Percentiles rank a stretch among this genome's conserved stretches.
Evolutionary conservation across 2,329 filamentous ascomycete genomes (phyloP).

Genomic region (Epichloe bromicola): DNA sequence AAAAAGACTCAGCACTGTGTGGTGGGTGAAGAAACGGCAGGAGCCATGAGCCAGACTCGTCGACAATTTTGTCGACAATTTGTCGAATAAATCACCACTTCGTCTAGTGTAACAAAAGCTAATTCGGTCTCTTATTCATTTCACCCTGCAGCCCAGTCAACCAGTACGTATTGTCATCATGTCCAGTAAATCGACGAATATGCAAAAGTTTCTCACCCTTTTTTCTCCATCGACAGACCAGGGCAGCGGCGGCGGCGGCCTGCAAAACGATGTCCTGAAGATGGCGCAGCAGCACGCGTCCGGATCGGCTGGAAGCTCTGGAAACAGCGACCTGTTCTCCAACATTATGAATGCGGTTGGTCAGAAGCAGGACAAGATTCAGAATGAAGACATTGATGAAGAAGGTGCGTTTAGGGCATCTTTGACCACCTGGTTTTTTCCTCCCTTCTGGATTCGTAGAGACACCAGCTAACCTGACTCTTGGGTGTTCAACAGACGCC

Average conservation of each 20-base stretch:
- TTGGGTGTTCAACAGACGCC: conserved; percentile 34
- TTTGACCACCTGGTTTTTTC: not conserved
- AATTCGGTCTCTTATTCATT: not conserved
- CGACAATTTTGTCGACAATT: not conserved
- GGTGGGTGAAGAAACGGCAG: not conserved
- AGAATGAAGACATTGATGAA: conserved; percentile 36
- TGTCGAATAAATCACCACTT: too few relatives aligned
- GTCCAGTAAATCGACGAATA: too few relatives aligned
- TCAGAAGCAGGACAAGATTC: conserved; percentile 35
- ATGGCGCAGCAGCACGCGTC: conserved; percentile 35
- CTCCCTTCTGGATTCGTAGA: not conserved
- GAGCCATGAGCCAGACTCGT: not conserved
- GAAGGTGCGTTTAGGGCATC: conserved; percentile 23
- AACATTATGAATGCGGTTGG: conserved; percentile 32
- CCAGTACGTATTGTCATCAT: conserved; percentile 6
- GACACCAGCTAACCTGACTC: not conserved
- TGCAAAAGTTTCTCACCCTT: not conserved
- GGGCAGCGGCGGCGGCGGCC: conserved; percentile 18
- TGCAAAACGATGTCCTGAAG: conserved; percentile 33
- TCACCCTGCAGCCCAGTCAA: conserved; percentile 1
- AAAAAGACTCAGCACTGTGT: not conserved
- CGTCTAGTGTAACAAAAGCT: not conserved
- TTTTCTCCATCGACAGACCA: not conserved
- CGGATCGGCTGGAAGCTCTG: conserved; percentile 31
- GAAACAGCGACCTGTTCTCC: conserved; percentile 35